Conservation (phyloP, 2,329 filamentous ascomycete species). For the Fusarium napiforme region DNA sequence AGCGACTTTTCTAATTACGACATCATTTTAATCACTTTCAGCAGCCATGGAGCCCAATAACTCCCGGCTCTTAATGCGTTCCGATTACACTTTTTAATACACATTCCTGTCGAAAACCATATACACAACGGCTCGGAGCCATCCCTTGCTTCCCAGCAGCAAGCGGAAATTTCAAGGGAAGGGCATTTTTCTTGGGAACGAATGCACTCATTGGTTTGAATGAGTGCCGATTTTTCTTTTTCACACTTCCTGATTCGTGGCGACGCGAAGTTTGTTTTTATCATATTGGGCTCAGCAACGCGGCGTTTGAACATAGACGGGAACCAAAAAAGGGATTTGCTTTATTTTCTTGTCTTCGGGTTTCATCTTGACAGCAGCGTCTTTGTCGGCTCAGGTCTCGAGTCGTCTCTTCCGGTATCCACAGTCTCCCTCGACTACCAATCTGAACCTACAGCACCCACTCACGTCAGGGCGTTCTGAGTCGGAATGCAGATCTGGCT, state of each 20-base stretch:
- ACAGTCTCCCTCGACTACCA: conserved; percentile 17
- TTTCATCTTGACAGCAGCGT: conserved; percentile 18
- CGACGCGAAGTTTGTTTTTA: conserved; percentile 23
- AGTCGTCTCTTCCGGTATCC: conserved; percentile 4
- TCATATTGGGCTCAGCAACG: conserved; percentile 36
- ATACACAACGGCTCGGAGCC: conserved; percentile 52
- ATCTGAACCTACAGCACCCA: conserved; percentile 21
- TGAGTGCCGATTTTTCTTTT: conserved; percentile 20
- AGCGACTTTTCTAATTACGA: conserved; percentile 41
- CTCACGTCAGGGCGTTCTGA: conserved; percentile 35
- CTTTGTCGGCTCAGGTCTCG: conserved; percentile 2
- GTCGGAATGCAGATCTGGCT: conserved; percentile 47
- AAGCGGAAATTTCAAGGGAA: conserved; percentile 43
- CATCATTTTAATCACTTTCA: conserved; percentile 39
- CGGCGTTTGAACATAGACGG: conserved; percentile 52
- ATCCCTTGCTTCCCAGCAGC: conserved; percentile 54
- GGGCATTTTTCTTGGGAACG: conserved; percentile 28
- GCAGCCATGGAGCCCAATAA: conserved; percentile 30
- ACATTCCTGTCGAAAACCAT: conserved; percentile 49
- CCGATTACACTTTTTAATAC: conserved; percentile 51
- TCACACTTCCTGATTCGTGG: conserved; percentile 11
- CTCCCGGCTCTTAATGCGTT: conserved; percentile 45
- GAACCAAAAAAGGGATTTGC: conserved; percentile 33
- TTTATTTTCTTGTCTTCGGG: conserved; percentile 26
- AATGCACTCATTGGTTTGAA: conserved; percentile 25